Base-by-base conservation (phyloP, 2,329 filamentous ascomycete genomes). In the Paraphoma sp. region DNA sequence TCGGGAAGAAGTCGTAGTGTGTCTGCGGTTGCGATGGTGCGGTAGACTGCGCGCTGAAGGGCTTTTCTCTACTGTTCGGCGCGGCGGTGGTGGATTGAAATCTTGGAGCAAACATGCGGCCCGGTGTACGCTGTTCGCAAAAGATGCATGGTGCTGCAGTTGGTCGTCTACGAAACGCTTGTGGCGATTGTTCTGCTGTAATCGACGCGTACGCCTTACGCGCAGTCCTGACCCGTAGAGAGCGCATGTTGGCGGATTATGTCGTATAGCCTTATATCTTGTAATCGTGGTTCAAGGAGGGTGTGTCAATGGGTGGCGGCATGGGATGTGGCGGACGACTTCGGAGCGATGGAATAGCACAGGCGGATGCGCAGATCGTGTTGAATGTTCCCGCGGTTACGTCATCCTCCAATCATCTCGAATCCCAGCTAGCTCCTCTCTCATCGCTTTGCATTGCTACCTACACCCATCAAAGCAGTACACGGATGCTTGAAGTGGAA, bases 1-100 rank as follows among this genome's bases (percentile, higher is more conserved):
- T 74, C 1, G 93, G 93, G 82, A 99, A 99, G 79, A 98, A 87
- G 53, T 89, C 86, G 84, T 97, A 98, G 83, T 94, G 87, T 52
- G 89, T 92, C 62, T 79, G 67, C 11, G 58, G 48, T 29, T 56
- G 45, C 33, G 33, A 36, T 36, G 33, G 33, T 18, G 49, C 28
- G 64, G 31, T 65, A 16, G 54, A 45, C 18, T 53, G 51, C 3
- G 54, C 53, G 10, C 54, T 57, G 42, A 64, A 64, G 1, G 65
- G 64, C 31, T 60, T 57, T 53, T 69, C 67, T 28, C 56, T 51
- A 1, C 33, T 47, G 9, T 59, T 57, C 0, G 59, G 42, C 6
- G 57, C 43, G 8, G 57, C 48, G 4, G 62, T 38, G 6, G 70
- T 70, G 1, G 69, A 72, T 48, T 73, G 69, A 16, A 63, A 56